Conservation (phyloP, 1,284 basidiomycete genomes). For the Coniophora puteana region DNA sequence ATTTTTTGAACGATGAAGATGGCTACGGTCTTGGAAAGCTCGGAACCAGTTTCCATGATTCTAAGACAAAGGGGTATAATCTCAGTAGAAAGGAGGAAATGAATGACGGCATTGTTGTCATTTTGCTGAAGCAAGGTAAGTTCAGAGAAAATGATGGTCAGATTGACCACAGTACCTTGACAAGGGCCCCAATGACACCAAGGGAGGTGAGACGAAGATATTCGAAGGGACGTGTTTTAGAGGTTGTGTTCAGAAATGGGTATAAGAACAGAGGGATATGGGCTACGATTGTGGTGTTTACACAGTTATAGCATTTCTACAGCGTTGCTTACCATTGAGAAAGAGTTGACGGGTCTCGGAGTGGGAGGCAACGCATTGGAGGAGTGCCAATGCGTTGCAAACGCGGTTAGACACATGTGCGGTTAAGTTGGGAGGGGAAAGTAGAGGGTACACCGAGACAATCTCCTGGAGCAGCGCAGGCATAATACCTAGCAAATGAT, state of each 20-base stretch:
- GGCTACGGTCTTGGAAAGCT: constrained; percentile 98
- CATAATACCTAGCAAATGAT: constrained; percentile 78
- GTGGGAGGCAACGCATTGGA: constrained; percentile 98
- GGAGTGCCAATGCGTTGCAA: constrained; percentile 95
- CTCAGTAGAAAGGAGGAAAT: constrained; percentile 98
- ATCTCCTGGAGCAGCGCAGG: constrained; percentile 98
- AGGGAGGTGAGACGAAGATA: constrained; percentile 97
- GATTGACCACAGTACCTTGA: constrained; percentile 65
- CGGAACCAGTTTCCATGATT: constrained; percentile 99
- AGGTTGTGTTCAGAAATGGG: constrained; percentile 98
- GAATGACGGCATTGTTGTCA: constrained; percentile 98
- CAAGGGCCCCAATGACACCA: constrained; percentile 97
- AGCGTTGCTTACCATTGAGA: constrained; percentile 65
- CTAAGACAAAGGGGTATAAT: constrained; percentile 99
- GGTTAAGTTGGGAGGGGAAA: constrained; percentile 94
- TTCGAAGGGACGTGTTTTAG: constrained; percentile 98
- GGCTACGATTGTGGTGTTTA: constrained; percentile 44
- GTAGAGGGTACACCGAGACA: constrained; percentile 95
- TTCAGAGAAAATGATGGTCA: constrained; percentile 3
- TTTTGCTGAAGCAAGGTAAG: constrained; percentile 68
- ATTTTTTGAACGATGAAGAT: constrained; percentile 99
- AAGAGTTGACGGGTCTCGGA: constrained; percentile 92
- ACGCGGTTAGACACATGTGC: constrained; percentile 99
- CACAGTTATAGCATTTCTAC: neutral
- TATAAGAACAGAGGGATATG: constrained; percentile 99